Evolutionary conservation across 169 alveolate species (phyloP).

Genomic region (Babesia bigemina): DNA sequence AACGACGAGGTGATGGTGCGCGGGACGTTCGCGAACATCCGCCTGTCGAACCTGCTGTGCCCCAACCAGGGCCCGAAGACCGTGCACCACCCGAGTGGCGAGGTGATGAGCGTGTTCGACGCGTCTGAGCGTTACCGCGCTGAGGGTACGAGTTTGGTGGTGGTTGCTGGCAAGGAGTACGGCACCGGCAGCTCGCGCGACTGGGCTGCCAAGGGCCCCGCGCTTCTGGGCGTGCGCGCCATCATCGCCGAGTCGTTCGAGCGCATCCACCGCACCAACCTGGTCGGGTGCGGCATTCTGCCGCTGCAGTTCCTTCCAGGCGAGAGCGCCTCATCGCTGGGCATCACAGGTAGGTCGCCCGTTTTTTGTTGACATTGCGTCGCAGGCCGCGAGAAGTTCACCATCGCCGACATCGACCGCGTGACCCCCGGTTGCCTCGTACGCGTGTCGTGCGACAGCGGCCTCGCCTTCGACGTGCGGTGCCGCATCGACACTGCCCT

Average conservation of each 20-base stretch:
- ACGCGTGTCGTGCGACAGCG: constrained; percentile 53
- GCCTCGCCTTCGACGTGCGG: constrained; percentile 53
- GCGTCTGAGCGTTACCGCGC: constrained; percentile 86
- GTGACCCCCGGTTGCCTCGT: constrained; percentile 59
- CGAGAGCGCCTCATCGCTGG: constrained; percentile 87
- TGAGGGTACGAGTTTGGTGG: constrained; percentile 66
- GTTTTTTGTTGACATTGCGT: neutral
- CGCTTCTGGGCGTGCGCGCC: constrained; percentile 91
- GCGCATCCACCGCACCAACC: constrained; percentile 94
- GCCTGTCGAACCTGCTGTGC: constrained; percentile 90
- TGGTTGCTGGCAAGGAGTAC: constrained; percentile 93
- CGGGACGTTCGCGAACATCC: constrained; percentile 96
- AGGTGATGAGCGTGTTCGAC: constrained; percentile 87
- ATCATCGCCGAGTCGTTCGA: constrained; percentile 94
- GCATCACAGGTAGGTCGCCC: constrained; percentile 84
- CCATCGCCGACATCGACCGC: constrained; percentile 26
- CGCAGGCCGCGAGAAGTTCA: constrained; percentile 63
- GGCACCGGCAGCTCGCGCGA: constrained; percentile 96
- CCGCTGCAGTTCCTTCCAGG: constrained; percentile 91
- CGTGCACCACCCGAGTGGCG: constrained; percentile 88
- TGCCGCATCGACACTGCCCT: constrained; percentile 79
- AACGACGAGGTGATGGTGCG: constrained; percentile 95
- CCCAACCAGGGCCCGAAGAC: constrained; percentile 92
- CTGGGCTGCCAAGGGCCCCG: constrained; percentile 98
- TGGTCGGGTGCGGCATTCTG: constrained; percentile 95